Base-by-base conservation (phyloP, 164 flowering plant genomes). In the Tetracentron sinense region DNA sequence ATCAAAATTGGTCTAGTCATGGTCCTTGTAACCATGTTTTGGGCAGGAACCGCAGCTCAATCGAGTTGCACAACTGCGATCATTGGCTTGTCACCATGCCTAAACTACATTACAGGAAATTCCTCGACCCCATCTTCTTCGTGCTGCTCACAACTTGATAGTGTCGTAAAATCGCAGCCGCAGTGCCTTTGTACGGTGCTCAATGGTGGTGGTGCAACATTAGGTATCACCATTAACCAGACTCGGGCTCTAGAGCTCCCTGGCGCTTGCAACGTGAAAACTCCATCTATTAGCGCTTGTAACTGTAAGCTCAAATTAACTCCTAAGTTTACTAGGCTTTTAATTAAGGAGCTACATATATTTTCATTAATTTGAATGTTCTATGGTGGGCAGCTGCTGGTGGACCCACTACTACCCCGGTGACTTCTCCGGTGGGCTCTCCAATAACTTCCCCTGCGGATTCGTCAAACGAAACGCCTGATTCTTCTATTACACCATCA, bases 31-130 rank as follows among this genome's bases (percentile, higher is more conserved):
- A 31, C 70, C 11, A 28, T 63, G 35, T 14, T 72, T 46, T 62
- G 54, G 55, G 26, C 59, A 1, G 60, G 42, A 54, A 63, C 64
- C 38, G 42, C 38, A 26, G 76, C 74, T 53, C 79, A 76, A 57
- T 58, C 71, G 33, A 54, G 72, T 20, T 78, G 82, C 75, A 64
- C 67, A 0, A 46, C 1, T 27, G 71, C 54, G 29, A 6, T 78
- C 46, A 35, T 72, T 23, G 35, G 77, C 49, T 20, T 78, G 67
- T 51, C 77, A 14, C 79, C 82, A 14, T 78, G 82, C 75, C 66
- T 78, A n/a, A 70, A 29, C 55, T 78, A 52, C 46, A 42, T 73
- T 8, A 71, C 64, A 0, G 74, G 77, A 27, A 75, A 57, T 29
- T 64, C 79, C 19, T 55, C 75, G 5, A 61, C 56, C 4, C 79